These are phyloP conservation scores for Candida tammaniensis DNA, from an alignment of 805 yeast genomes.

Conservation along the genomic window DNA sequence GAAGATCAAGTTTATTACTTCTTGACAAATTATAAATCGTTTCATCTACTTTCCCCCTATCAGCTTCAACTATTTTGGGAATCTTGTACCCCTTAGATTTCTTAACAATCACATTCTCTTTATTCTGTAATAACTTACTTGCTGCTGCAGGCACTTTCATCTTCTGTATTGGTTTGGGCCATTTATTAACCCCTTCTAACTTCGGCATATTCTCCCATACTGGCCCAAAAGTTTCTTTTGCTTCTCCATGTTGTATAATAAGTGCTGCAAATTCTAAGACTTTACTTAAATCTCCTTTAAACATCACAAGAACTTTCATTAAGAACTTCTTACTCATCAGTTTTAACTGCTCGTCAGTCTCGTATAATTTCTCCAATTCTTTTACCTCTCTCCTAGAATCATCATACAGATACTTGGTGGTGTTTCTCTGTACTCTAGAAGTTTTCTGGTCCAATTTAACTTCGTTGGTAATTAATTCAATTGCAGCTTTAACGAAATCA, in stretches of 20 bases:
- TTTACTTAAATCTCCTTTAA: conserved; percentile 7
- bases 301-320: conserved; percentile 7
- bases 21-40: not conserved
- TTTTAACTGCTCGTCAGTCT: conserved; percentile 1
- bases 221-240: conserved; percentile 6
- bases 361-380: conserved; percentile 5
- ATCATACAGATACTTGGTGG: conserved; percentile 1
- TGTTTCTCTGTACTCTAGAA: conserved; percentile 2
- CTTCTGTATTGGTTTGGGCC: too few relatives aligned
- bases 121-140: too few relatives aligned
- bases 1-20: conserved; percentile 49
- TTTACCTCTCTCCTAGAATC: not conserved
- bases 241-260: conserved; percentile 7
- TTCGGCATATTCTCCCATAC: too few relatives aligned
- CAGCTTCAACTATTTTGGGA: conserved; percentile 52
- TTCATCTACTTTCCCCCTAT: conserved; percentile 47
- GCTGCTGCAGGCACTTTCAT: not conserved
- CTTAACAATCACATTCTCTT: too few relatives aligned
- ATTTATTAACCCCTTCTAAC: too few relatives aligned
- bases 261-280: conserved; percentile 2
- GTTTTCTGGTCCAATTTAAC: too few relatives aligned
- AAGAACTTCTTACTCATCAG: conserved; percentile 4
- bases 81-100: conserved; percentile 37
- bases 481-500: conserved; percentile 6
- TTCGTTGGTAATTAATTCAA: conserved; percentile 5